Evolutionary conservation across 2,329 filamentous ascomycete species (phyloP), one percentile per base, ranked within the genome.

Genomic region (Trichocomaceae sp.): DNA sequence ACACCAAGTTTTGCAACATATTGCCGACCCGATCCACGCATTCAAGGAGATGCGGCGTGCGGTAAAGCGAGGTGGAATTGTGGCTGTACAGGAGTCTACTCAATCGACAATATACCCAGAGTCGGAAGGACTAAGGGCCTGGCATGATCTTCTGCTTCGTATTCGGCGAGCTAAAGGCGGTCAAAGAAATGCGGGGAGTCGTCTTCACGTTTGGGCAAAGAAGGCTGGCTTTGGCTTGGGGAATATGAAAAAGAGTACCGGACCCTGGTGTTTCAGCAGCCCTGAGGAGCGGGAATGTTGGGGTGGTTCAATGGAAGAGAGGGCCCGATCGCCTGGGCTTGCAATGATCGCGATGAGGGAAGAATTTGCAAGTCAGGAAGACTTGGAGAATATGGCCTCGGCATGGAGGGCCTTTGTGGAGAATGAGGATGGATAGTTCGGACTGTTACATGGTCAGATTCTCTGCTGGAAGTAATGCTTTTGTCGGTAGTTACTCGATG

Each of bases 1-100:
- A 10, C 79, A 83, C 59, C 81, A 84, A 60, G 77, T 84, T 0
- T 69, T 84, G 6, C 75, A 78, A 55, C 82, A 85, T 62, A 67
- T 84, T 6, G 61, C 70, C 12, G 71, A 79, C 51, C 80, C 80
- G 0, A 65, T 79, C 0, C 63, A 66, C 1, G 78, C 78, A 0
- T 65, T 84, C 50, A 66, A 67, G 13, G 78, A 82, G 59, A 80
- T 84, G 77, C 70, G 74, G 5, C 73, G 78, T 0, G 77, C 84
- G 2, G 68, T 70, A 12, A 82, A 79, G 59, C 59, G 69, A 1
- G 75, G 76, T 7, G 81, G 81, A 2, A 68, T 83, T 2, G 65
- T 84, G 17, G 80, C 78, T 1, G 63, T 66, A 1, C 66, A 76
- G 0, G 78, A 80, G 50, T 67, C 67, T 26, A 26, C 23, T 26